Evolutionary conservation across 2,329 filamentous ascomycete species (phyloP).

Genomic region (Talaromyces atroroseus): DNA sequence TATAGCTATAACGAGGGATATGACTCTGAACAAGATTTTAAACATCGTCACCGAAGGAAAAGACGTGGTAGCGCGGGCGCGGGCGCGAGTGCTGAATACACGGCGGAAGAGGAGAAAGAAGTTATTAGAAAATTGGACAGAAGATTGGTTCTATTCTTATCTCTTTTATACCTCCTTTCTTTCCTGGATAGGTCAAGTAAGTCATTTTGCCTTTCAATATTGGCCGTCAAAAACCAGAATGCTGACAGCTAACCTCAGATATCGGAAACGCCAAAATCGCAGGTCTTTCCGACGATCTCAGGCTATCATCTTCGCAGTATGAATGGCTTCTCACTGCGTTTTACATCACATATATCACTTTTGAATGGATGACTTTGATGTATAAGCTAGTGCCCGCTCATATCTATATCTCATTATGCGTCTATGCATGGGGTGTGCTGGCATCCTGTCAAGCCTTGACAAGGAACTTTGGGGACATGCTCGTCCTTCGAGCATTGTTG

Average conservation of each 20-base stretch:
- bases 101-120: conserved; percentile 62
- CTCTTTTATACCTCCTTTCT: conserved; percentile 74
- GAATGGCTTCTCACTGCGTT: conserved; percentile 59
- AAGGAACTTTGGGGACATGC: conserved; percentile 57
- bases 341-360: conserved; percentile 59
- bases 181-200: conserved; percentile 82
- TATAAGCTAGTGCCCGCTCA: conserved; percentile 57
- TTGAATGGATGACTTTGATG: conserved; percentile 63
- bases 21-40: conserved; percentile 23
- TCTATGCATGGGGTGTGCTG: conserved; percentile 71
- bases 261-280: conserved; percentile 61
- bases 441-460: conserved; percentile 68
- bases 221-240: neutral
- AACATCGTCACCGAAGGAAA: conserved; percentile 23
- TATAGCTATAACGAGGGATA: conserved; percentile 21
- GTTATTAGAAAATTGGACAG: conserved; percentile 73
- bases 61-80: neutral
- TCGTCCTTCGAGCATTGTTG: conserved; percentile 39
- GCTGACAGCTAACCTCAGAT: conserved; percentile 31
- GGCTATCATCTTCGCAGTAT: conserved; percentile 52
- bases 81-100: conserved; percentile 22
- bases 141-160: conserved; percentile 72
- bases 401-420: conserved; percentile 55
- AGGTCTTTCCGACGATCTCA: conserved; percentile 50
- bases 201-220: neutral